These are phyloP conservation scores for Paecilomyces variotii DNA, from an alignment of 2,329 filamentous ascomycete genomes.

Conservation along the genomic window DNA sequence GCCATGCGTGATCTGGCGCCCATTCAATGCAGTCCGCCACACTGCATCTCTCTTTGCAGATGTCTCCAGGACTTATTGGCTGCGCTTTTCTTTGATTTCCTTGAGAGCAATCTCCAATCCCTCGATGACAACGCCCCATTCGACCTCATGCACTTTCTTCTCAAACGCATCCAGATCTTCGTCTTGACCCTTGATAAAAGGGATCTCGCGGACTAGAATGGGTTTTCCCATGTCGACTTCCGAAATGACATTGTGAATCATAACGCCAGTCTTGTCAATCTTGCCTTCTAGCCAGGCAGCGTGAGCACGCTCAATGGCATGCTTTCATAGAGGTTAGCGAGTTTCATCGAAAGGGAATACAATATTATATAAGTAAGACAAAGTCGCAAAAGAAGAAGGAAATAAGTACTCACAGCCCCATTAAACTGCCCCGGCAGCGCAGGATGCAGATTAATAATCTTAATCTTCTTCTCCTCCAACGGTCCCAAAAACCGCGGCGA, in stretches of 20 bases:
- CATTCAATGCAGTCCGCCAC: too few species aligned
- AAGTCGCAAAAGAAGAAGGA: neutral
- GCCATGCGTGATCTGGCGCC: too few species aligned
- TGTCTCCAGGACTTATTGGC: neutral
- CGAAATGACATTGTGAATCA: conserved; percentile 77
- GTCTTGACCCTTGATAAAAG: conserved; percentile 50
- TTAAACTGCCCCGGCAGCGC: conserved; percentile 67
- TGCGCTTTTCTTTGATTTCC: conserved; percentile 18
- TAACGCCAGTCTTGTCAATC: conserved; percentile 65
- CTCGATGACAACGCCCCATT: conserved; percentile 72
- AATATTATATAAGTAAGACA: neutral
- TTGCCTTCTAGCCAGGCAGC: conserved; percentile 62
- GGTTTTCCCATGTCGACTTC: conserved; percentile 75
- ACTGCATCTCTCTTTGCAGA: neutral
- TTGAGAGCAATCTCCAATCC: conserved; percentile 44
- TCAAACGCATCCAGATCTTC: conserved; percentile 60
- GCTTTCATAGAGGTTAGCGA: conserved; percentile 12
- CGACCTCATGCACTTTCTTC: conserved; percentile 63
- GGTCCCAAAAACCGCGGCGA: conserved; percentile 62
- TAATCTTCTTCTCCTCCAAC: conserved; percentile 52
- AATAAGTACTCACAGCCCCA: conserved; percentile 45
- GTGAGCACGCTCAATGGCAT: conserved; percentile 71
- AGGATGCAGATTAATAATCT: conserved; percentile 77
- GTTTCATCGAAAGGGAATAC: neutral
- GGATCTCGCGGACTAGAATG: conserved; percentile 62